These are phyloP conservation scores for Hypomontagnella monticulosa DNA, from an alignment of 495 filamentous ascomycete species.

Conservation along the genomic window DNA sequence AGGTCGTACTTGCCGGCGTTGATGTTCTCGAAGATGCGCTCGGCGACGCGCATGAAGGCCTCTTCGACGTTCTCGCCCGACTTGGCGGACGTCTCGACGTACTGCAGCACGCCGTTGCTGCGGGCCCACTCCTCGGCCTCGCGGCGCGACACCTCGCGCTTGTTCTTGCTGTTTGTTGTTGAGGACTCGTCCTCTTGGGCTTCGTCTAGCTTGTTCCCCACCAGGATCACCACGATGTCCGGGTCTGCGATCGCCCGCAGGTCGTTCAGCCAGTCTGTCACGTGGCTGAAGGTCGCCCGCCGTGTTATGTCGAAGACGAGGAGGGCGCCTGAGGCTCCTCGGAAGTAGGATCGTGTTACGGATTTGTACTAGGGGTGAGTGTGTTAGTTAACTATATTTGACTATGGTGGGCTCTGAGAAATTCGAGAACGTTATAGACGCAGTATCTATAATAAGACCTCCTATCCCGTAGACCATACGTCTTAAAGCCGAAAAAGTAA, in stretches of 20 bases:
- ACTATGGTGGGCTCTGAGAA: too few relatives aligned
- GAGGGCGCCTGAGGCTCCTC: constrained; percentile 89
- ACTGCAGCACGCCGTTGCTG: constrained; percentile 81
- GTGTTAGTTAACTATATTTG: neutral
- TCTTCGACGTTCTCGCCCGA: constrained; percentile 91
- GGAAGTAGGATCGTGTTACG: constrained; percentile 94
- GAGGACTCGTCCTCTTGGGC: constrained; percentile 58
- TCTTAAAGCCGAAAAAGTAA: too few relatives aligned
- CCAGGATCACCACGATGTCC: constrained; percentile 90
- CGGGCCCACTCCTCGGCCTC: constrained; percentile 91
- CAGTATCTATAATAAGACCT: too few relatives aligned
- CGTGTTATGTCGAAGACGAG: constrained; percentile 95
- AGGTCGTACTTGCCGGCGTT: constrained; percentile 92
- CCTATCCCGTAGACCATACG: too few relatives aligned
- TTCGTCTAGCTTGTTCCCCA: constrained; percentile 94
- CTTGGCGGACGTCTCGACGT: constrained; percentile 97
- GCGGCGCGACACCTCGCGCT: constrained; percentile 76
- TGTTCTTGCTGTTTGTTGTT: constrained; percentile 51
- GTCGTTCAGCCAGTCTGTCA: constrained; percentile 90
- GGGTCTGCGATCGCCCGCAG: constrained; percentile 92
- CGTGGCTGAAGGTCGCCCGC: constrained; percentile 83
- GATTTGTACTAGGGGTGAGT: constrained; percentile 70
- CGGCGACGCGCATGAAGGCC: constrained; percentile 91
- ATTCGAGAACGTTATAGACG: too few relatives aligned
- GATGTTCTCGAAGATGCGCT: constrained; percentile 94